Evolutionary conservation across 352 stramenopile genomes (phyloP).

Genomic region (Aphanomyces invadans): DNA sequence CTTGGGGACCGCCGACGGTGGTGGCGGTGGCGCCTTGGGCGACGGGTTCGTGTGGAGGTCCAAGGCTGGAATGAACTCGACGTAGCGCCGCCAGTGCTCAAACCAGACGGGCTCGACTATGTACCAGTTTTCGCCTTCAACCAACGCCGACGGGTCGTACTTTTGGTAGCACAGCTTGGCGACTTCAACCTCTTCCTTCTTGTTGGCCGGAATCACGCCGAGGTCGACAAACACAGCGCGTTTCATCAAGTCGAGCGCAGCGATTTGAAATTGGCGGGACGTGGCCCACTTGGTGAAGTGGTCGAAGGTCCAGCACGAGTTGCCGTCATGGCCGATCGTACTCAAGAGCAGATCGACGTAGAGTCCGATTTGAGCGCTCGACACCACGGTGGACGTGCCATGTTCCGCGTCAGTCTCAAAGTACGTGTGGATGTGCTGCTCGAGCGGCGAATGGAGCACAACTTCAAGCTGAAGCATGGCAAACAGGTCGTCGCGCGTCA

Average conservation of each 20-base stretch:
- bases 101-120: constrained; percentile 79
- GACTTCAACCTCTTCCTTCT: constrained; percentile 71
- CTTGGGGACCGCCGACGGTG: no score
- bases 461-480: constrained; percentile 77
- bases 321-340: constrained; percentile 35
- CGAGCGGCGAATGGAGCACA: constrained; percentile 62
- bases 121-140: constrained; percentile 82
- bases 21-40: background rate
- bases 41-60: background rate
- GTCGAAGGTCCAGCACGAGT: constrained; percentile 44
- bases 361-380: constrained; percentile 64
- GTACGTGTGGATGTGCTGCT: constrained; percentile 51
- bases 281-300: constrained; percentile 61
- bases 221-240: constrained; percentile 80
- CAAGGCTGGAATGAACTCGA: constrained; percentile 27
- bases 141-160: constrained; percentile 55
- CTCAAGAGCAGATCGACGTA: constrained; percentile 75
- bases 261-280: constrained; percentile 71
- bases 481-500: constrained; percentile 77
- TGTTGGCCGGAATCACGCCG: constrained; percentile 55
- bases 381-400: no score
- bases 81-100: constrained; percentile 79
- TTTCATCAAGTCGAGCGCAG: constrained; percentile 69
- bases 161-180: constrained; percentile 62
- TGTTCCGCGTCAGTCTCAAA: constrained; percentile 64